Conservation (phyloP, 2,329 filamentous ascomycete genomes). For the Colletotrichum plurivorum region DNA sequence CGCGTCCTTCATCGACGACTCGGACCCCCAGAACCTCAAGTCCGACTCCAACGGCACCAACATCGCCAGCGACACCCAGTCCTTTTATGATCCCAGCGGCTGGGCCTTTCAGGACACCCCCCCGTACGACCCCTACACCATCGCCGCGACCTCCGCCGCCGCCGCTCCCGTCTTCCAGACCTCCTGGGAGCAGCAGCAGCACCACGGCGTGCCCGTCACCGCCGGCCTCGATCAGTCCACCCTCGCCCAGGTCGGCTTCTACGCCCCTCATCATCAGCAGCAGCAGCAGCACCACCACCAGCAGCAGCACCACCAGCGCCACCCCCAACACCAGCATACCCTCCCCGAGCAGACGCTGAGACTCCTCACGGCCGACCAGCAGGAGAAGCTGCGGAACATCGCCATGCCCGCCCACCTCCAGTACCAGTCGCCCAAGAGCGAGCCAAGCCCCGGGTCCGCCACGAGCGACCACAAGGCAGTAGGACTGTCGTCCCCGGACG, state of each 20-base stretch:
- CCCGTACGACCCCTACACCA: constrained; percentile 61
- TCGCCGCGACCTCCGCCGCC: constrained; percentile 51
- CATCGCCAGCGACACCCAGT: constrained; percentile 45
- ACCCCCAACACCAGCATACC: constrained; percentile 28
- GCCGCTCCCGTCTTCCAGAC: constrained; percentile 50
- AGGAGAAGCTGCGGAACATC: constrained; percentile 73
- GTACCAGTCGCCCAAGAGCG: constrained; percentile 71
- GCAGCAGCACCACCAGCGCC: constrained; percentile 44
- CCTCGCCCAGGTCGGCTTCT: constrained; percentile 54
- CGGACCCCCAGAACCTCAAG: constrained; percentile 42
- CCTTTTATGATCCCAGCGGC: constrained; percentile 51
- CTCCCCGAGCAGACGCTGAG: constrained; percentile 41
- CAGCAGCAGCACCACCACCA: constrained; percentile 43
- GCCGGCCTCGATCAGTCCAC: constrained; percentile 51
- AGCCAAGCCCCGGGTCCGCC: constrained; percentile 70
- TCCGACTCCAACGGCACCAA: constrained; percentile 39
- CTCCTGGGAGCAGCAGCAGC: constrained; percentile 49
- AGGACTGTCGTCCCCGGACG: constrained; percentile 73
- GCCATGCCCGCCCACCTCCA: constrained; percentile 75
- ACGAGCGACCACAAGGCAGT: constrained; percentile 61
- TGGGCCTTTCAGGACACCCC: constrained; percentile 66
- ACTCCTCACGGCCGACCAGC: constrained; percentile 69
- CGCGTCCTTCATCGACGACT: constrained; percentile 51
- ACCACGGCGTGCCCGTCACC: constrained; percentile 47
- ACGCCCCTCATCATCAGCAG: constrained; percentile 44